phyloP scores from a whole-genome alignment of 192 early-diverging fungal genomes.

The Funneliformis mosseae region DNA sequence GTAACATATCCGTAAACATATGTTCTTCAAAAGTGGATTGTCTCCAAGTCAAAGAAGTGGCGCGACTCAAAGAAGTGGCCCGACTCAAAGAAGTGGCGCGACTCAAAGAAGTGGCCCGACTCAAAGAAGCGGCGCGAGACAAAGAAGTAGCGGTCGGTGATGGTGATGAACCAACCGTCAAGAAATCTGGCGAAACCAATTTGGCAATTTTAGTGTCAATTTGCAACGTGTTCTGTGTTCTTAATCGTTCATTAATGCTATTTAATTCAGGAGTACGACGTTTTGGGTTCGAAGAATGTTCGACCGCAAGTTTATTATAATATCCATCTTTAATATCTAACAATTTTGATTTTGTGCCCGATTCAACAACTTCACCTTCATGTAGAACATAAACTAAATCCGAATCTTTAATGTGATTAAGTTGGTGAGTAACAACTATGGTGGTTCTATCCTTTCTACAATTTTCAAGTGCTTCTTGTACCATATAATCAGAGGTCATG shows the following conservation, averaged over 20 bases:
- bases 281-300: neutral
- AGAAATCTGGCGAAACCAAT: neutral
- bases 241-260: neutral
- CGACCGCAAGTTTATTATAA: conserved; percentile 9
- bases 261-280: conserved; percentile 12
- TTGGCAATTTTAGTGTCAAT: neutral
- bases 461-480: conserved; percentile 42
- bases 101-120: no score
- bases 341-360: conserved; percentile 35
- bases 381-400: conserved; percentile 52
- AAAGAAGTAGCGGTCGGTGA: neutral
- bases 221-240: no score
- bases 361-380: conserved; percentile 46
- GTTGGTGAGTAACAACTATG: conserved; percentile 61
- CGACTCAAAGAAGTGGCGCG: neutral
- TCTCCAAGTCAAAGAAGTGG: neutral
- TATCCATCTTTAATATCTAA: conserved; percentile 20
- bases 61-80: no score
- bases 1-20: conserved; percentile 9
- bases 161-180: neutral
- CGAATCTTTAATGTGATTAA: conserved; percentile 53
- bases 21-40: conserved; percentile 7
- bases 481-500: conserved; percentile 35
- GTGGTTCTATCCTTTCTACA: conserved; percentile 47
- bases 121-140: no score